Percentiles rank a stretch among this genome's conserved stretches.
Conservation (phyloP, 164 flowering plant species). For the Aristolochia californica region DNA sequence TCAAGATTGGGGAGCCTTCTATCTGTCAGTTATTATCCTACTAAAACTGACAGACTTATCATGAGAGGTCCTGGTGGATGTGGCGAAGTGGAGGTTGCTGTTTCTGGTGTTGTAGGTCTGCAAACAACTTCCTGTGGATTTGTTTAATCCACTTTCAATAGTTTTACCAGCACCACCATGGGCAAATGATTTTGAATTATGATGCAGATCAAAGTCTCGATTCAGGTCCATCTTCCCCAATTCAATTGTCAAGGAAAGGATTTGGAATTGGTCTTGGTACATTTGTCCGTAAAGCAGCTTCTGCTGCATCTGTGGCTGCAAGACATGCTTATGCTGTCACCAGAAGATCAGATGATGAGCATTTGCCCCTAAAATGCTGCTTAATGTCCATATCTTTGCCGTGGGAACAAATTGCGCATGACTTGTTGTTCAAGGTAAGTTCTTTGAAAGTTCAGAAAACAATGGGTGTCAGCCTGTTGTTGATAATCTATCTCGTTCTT, state of each 20-base stretch:
- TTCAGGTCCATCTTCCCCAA: constrained; percentile 62
- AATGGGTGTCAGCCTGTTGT: background rate
- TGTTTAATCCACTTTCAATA: background rate
- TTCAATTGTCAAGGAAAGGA: constrained; percentile 43
- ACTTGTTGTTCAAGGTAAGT: constrained; percentile 85
- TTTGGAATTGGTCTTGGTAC: constrained; percentile 52
- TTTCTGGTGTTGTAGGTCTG: constrained; percentile 81
- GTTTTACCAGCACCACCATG: background rate
- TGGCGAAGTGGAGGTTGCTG: constrained; percentile 99
- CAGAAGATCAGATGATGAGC: constrained; percentile 43
- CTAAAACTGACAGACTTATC: constrained; percentile 74
- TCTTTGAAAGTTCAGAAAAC: background rate
- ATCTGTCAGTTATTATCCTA: constrained; percentile 47
- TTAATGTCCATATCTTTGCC: constrained; percentile 94
- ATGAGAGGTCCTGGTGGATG: constrained; percentile 99
- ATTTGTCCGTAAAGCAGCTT: constrained; percentile 82
- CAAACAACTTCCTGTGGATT: background rate
- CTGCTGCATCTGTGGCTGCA: constrained; percentile 84
- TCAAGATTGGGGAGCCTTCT: constrained; percentile 83
- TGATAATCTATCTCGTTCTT: background rate
- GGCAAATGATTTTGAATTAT: background rate
- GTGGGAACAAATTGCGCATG: constrained; percentile 90
- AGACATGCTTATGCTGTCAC: constrained; percentile 89
- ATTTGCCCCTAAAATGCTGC: constrained; percentile 87
- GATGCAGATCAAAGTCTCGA: constrained; percentile 72